Base-by-base conservation (phyloP, 2,329 filamentous ascomycete species). In the Exophiala phaeomuriformis region DNA sequence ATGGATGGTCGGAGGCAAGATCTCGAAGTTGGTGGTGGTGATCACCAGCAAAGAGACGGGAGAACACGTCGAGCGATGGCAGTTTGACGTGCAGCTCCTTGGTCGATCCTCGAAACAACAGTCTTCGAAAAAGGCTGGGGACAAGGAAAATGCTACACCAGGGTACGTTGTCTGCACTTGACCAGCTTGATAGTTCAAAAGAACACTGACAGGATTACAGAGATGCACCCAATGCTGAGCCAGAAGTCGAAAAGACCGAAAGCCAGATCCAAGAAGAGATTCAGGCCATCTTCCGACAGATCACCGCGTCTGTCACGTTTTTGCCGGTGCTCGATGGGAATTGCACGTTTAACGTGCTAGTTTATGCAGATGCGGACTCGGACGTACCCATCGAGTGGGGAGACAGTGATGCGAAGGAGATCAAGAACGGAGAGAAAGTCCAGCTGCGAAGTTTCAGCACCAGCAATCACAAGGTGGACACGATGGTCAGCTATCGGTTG, bases 321-420 rank as follows among this genome's bases (percentile, higher is more conserved):
- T 76, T 98, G 8, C 93, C 93, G 0, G 90, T 97, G 74, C 81
- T 98, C 4, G 84, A 88, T 57, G 90, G 90, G 39, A 88, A 95
- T 69, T 98, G 91, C 77, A 97, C 93, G 7, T 98, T 98, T 77
- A 98, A 98, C 67, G 91, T 98, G 45, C 80, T 98, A 39, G 93
- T 98, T 2, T 98, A 98, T 68, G 93, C 93, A 49, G 91, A 98
- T 68, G 90, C 90, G 12, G 90, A 97, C 71, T 93, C 87, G 54
- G 91, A 97, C 45, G 93, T 98, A 9, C 93, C 93, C 3, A 85
- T 98, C 54, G 93, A 98, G 70, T 98, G 93, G 93, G 93, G 93
- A 44, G 93, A 98, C 73, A 95, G 89, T 63, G 93, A 97, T 70
- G 90, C 91, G 51, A 96, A 95, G 75, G 93, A 98, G 76, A 96